A percentile compares a stretch with the other conserved stretches of the same genome.
These are phyloP conservation scores for Aspergillus oerlinghausenensis DNA, from an alignment of 2,329 filamentous ascomycete genomes.

Conservation along the genomic window DNA sequence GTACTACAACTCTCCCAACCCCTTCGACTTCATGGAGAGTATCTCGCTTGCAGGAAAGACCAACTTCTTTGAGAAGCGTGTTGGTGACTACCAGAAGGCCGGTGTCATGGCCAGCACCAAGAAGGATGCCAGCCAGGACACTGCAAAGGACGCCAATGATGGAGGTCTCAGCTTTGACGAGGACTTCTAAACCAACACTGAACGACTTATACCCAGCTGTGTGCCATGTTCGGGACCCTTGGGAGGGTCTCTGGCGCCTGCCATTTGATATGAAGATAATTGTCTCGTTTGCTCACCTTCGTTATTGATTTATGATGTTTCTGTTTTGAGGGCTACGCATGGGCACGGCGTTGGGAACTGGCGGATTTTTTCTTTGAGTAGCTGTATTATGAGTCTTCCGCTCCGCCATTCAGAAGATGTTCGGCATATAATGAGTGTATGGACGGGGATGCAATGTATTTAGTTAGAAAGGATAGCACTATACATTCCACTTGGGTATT, in stretches of 20 bases:
- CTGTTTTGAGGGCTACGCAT: conserved; percentile 30
- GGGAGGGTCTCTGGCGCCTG: conserved; percentile 9
- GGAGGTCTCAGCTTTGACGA: conserved; percentile 93
- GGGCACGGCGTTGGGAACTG: conserved; percentile 28
- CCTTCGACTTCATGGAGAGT: conserved; percentile 99
- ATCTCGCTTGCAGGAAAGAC: conserved; percentile 98
- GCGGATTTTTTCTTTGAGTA: conserved; percentile 13
- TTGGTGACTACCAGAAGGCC: conserved; percentile 98
- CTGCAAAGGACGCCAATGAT: conserved; percentile 36
- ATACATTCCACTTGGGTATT: conserved; percentile 18
- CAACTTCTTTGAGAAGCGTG: conserved; percentile 99
- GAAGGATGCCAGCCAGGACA: conserved; percentile 54
- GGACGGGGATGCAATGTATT: conserved; percentile 14
- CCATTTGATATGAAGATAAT: conserved; percentile 23
- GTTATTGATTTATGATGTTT: conserved; percentile 17
- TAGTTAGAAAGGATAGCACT: conserved; percentile 17
- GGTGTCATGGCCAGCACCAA: conserved; percentile 94
- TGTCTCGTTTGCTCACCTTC: conserved; percentile 17
- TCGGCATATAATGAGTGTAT: conserved; percentile 8
- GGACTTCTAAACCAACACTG: conserved; percentile 68
- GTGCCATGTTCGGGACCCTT: conserved; percentile 1
- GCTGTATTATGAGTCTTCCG: conserved; percentile 5
- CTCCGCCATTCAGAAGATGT: conserved; percentile 4
- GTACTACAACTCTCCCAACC: conserved; percentile 87
- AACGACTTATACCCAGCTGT: conserved; percentile 18